A percentile compares a stretch with the other conserved stretches of the same genome.
Evolutionary conservation across 2,329 filamentous ascomycete species (phyloP).

Genomic region (Diaporthe destruens): DNA sequence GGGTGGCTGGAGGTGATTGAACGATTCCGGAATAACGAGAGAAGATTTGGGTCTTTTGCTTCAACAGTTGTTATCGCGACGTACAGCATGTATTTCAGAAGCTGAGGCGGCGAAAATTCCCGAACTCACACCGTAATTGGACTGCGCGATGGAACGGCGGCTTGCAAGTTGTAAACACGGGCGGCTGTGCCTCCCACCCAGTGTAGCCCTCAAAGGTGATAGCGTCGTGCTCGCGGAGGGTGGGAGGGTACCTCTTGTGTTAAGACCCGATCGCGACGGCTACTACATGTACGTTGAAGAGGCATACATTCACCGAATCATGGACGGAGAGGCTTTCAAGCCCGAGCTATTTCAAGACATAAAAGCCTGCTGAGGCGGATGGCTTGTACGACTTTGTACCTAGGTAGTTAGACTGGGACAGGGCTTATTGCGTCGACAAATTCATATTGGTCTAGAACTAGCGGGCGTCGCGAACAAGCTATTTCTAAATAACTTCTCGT

Average conservation of each 20-base stretch:
- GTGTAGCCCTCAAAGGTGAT: not conserved
- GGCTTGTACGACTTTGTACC: not conserved
- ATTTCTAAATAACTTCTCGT: not conserved
- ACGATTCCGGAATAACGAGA: not conserved
- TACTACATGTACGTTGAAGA: slow-evolving; percentile 1
- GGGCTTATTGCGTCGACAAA: not conserved
- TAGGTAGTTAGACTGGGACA: not conserved
- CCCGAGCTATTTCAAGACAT: slow-evolving; percentile 6
- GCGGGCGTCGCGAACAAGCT: not conserved
- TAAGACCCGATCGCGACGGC: not conserved
- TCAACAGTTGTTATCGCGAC: not conserved
- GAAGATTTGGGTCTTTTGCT: slow-evolving; percentile 2
- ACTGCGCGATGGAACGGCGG: slow-evolving; percentile 1
- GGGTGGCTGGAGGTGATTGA: not conserved
- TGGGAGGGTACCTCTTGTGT: slow-evolving; percentile 1
- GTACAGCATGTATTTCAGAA: not conserved
- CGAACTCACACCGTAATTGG: not conserved
- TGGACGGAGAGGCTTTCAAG: slow-evolving; percentile 7
- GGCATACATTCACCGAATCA: not conserved
- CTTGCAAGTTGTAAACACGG: not conserved
- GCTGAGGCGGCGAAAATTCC: not conserved
- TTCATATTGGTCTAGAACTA: too few species aligned
- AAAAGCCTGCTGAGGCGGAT: not conserved
- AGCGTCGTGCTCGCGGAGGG: slow-evolving; percentile 2
- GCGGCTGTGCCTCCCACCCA: not conserved